phyloP scores from a whole-genome alignment of 129 eudicot genomes.

The Centrapalus pauciflorus region DNA sequence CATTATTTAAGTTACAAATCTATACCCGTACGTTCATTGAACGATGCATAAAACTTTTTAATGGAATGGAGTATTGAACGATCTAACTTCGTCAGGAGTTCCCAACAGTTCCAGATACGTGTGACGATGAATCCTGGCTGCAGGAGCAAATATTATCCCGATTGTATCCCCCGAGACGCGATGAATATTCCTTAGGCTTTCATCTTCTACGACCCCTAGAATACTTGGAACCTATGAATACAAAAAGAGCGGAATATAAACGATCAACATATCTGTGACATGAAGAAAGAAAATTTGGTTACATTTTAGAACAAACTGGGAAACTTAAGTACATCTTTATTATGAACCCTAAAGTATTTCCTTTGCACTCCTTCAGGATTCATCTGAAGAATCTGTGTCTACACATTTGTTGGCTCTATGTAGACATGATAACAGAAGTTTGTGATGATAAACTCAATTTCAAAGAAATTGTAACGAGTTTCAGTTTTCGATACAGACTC shows the following conservation, averaged over 20 bases:
- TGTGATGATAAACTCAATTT: not conserved
- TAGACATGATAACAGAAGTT: not conserved
- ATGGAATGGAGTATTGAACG: too few relatives aligned
- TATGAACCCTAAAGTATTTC: not conserved
- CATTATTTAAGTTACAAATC: too few relatives aligned
- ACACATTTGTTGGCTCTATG: not conserved
- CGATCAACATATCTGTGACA: not conserved
- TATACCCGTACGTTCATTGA: too few relatives aligned
- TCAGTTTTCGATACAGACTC: too few relatives aligned
- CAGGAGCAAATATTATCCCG: not conserved
- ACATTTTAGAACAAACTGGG: not conserved
- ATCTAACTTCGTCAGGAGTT: not conserved
- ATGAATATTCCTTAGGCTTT: not conserved
- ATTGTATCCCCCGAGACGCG: constrained; percentile 2
- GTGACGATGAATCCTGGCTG: not conserved
- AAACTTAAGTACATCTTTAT: constrained; percentile 3
- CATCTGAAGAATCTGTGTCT: not conserved
- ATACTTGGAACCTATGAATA: not conserved
- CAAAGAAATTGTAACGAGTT: not conserved
- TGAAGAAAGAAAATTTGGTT: not conserved
- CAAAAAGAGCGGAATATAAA: not conserved
- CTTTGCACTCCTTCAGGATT: constrained; percentile 5
- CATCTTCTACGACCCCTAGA: not conserved
- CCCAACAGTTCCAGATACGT: constrained; percentile 1
- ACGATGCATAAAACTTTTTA: too few relatives aligned